A percentile compares a stretch with the other conserved stretches of the same genome.
Evolutionary conservation across 352 stramenopile genomes (phyloP).

Genomic region (Phytophthora kernoviae): DNA sequence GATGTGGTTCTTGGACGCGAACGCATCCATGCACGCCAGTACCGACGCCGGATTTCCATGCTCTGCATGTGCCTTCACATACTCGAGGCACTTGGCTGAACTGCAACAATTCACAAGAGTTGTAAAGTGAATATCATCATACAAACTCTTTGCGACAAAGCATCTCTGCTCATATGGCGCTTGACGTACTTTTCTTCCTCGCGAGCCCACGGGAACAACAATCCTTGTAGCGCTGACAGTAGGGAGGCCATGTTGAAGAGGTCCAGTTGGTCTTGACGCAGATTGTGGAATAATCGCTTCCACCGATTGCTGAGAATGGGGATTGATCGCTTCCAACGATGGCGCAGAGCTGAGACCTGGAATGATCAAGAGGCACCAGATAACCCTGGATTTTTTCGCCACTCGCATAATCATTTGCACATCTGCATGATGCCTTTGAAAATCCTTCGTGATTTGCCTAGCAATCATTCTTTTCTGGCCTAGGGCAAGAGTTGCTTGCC

Average conservation of each 20-base stretch:
- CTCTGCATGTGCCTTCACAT: slow-evolving; percentile 43
- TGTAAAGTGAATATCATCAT: background rate
- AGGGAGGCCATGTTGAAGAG: slow-evolving; percentile 4
- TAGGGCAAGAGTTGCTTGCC: too few relatives aligned
- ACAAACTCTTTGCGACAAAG: background rate
- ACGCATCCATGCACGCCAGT: slow-evolving; percentile 45
- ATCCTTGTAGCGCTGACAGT: background rate
- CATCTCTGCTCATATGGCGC: background rate
- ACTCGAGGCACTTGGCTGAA: slow-evolving; percentile 41
- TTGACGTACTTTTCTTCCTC: slow-evolving; percentile 9
- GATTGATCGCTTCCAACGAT: background rate
- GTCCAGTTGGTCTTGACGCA: background rate
- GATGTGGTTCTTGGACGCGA: slow-evolving; percentile 39
- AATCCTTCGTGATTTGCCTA: too few relatives aligned
- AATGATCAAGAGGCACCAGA: background rate
- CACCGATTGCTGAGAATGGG: too few relatives aligned
- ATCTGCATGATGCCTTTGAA: too few relatives aligned
- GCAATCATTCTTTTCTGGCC: too few relatives aligned
- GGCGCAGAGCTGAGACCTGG: too few relatives aligned
- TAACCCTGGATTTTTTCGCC: background rate
- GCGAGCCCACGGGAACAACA: background rate
- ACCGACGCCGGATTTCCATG: slow-evolving; percentile 39
- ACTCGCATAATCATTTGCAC: too few relatives aligned
- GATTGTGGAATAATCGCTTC: background rate
- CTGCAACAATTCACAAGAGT: slow-evolving; percentile 9